Conservation (phyloP, 1,139 yeast species). For the Geotrichum reessii region DNA sequence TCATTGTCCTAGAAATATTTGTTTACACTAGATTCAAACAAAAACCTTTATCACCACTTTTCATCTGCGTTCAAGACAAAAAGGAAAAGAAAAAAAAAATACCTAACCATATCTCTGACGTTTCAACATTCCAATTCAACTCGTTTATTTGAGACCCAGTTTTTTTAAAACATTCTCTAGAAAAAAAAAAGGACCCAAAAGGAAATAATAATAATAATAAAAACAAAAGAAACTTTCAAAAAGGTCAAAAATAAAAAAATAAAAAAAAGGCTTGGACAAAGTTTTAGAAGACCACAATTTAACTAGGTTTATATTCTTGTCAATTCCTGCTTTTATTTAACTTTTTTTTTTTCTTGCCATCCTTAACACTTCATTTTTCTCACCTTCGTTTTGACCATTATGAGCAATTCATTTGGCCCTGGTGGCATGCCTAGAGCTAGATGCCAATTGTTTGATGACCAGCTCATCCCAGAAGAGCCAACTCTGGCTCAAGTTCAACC, state of each 20-base stretch:
- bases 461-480: slow-evolving; percentile 22
- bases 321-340: not conserved
- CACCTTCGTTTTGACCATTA: not conserved
- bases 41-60: no score
- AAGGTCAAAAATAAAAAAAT: no score
- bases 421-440: slow-evolving; percentile 32
- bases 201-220: no score
- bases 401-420: slow-evolving; percentile 16
- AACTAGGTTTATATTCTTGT: not conserved
- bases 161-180: not conserved
- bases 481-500: slow-evolving; percentile 4
- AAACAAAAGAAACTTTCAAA: no score
- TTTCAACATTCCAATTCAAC: no score
- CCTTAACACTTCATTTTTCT: not conserved
- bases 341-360: not conserved
- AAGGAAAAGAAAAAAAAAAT: no score
- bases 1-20: no score
- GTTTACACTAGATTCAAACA: no score
- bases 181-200: no score
- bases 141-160: no score
- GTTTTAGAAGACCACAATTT: not conserved
- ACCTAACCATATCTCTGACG: no score
- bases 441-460: slow-evolving; percentile 28
- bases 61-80: no score
- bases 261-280: not conserved